Base-by-base conservation (phyloP, 768 basidiomycete species). In the Tricholoma hemisulphureum region DNA sequence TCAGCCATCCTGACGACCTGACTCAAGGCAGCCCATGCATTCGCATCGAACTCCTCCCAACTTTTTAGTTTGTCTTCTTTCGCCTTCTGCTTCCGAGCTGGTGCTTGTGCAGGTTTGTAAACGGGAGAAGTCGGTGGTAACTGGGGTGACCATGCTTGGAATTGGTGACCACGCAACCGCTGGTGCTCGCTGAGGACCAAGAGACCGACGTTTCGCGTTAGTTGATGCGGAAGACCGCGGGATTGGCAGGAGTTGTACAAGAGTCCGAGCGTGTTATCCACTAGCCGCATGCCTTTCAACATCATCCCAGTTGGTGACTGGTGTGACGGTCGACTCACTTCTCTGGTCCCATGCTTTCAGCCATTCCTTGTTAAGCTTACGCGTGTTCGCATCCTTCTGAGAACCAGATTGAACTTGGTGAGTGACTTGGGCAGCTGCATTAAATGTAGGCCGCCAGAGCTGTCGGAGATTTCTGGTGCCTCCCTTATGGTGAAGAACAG, bases 251-350 rank as follows among this genome's bases (percentile, higher is more conserved):
- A 86, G 24, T 77, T 82, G 69, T 83, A 79, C 46, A 91, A 67
- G 8, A 91, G 61, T 29, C 77, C 75, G 37, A 91, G 75, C 0
- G 88, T 89, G 58, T 77, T 80, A 64, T 91, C 88, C 69, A 89
- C 90, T 92, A 58, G 6, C 53, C 43, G 35, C 55, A 45, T 14
- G n/a, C 52, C 41, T 35, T 31, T 55, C 55, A 66, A 46, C 28
- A 37, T n/a, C n/a, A n/a, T n/a, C n/a, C n/a, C n/a, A 18, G 14
- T 54, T 5, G 6, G 50, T 29, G 0, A 28, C n/a, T 23, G 39
- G 51, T 39, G 32, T 56, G 26, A 51, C 26, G n/a, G 10, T 28
- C 29, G 26, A 71, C 73, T 65, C 61, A 86, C 88, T 77, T 64
- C 83, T 80, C 57, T 67, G 67, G 52, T 89, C 79, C 84, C 87